Conservation (phyloP, 257 asterid genomes). For the Agastache rugosa region DNA sequence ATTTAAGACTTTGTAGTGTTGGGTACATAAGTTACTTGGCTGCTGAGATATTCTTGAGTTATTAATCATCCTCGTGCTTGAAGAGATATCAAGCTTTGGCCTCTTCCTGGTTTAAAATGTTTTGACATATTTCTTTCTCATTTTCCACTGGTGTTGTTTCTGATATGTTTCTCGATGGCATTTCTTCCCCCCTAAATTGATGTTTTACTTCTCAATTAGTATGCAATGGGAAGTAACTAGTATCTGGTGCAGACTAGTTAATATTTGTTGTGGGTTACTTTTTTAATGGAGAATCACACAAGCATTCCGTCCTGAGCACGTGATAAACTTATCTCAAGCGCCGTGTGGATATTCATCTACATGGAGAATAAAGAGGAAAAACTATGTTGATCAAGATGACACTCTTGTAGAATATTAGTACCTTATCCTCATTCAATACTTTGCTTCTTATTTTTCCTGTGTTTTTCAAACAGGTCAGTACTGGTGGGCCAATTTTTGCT, state of each 20-base stretch:
- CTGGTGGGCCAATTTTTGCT: conserved; percentile 90
- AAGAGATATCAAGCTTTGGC: conserved; percentile 9
- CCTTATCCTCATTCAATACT: not conserved
- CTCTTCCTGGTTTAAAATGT: conserved; percentile 3
- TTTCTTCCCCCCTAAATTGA: not conserved
- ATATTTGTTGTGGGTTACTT: not conserved
- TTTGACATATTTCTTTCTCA: conserved; percentile 13
- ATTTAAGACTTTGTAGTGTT: conserved; percentile 1
- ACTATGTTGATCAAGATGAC: conserved; percentile 6
- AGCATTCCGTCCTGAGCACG: not conserved
- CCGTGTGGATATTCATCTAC: not conserved
- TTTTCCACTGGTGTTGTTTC: not conserved
- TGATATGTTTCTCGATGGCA: not conserved
- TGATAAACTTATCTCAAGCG: not conserved
- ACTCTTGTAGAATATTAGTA: conserved; percentile 25
- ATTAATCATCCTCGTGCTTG: conserved; percentile 22
- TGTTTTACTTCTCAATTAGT: not conserved
- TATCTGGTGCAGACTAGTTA: not conserved
- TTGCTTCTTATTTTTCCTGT: conserved; percentile 1
- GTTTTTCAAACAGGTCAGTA: conserved; percentile 58
- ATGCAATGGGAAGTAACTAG: not conserved
- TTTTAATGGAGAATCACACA: conserved; percentile 10
- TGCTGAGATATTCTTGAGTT: conserved; percentile 33
- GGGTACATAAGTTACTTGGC: conserved; percentile 8
- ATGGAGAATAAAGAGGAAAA: not conserved